Percentiles rank a stretch among this genome's conserved stretches.
These are phyloP conservation scores for Barnettozyma hawaiiensis DNA, from an alignment of 1,139 yeast genomes.

Conservation along the genomic window DNA sequence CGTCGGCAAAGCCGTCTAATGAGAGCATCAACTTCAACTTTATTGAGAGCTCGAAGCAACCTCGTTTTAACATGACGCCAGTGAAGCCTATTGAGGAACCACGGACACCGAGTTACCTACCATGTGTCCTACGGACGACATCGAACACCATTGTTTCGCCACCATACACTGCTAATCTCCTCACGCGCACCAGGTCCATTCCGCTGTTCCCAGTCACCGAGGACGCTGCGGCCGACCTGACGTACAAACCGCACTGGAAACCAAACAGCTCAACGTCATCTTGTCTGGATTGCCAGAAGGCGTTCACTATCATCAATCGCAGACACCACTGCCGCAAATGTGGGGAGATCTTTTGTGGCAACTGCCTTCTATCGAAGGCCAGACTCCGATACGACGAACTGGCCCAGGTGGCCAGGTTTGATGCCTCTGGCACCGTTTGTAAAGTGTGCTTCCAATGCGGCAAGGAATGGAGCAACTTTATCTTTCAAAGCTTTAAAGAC, in stretches of 20 bases:
- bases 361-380: constrained; percentile 22
- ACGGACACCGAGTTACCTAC: constrained; percentile 23
- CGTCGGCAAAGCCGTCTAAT: constrained; percentile 20
- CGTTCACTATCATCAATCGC: constrained; percentile 70
- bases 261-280: constrained; percentile 60
- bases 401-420: constrained; percentile 11
- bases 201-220: not conserved
- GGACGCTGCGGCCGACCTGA: constrained; percentile 2
- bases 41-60: constrained; percentile 13
- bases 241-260: constrained; percentile 64
- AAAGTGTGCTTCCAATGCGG: constrained; percentile 25
- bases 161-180: not conserved
- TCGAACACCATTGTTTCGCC: constrained; percentile 1
- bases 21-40: constrained; percentile 17
- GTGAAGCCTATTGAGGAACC: constrained; percentile 23
- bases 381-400: constrained; percentile 17
- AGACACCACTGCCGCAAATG: constrained; percentile 93
- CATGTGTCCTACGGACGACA: constrained; percentile 22
- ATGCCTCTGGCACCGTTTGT: constrained; percentile 17
- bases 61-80: constrained; percentile 20
- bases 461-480: constrained; percentile 19
- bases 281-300: constrained; percentile 60
- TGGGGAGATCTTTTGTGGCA: constrained; percentile 76
- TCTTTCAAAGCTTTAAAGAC: constrained; percentile 17
- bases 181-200: constrained; percentile 1